Base-by-base conservation (phyloP, 2,329 filamentous ascomycete species). In the Fusarium armeniacum region DNA sequence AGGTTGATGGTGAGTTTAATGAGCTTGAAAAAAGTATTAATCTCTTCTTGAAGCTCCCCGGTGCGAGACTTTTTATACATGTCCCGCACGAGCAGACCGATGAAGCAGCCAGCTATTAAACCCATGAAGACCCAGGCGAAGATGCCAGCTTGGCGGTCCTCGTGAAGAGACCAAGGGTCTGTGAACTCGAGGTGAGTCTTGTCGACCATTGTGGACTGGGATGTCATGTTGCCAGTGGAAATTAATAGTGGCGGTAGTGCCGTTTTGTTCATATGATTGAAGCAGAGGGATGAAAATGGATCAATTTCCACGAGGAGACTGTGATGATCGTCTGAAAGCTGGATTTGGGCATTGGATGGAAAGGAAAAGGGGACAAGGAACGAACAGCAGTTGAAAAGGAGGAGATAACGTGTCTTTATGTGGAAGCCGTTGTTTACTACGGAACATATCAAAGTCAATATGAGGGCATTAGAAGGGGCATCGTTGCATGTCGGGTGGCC, bases 11-110 rank as follows among this genome's bases (percentile, higher is more conserved):
- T 8, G 2, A 49, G 22, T 10, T 36, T 5, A 26, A 51, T 6
- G 13, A 62, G 18, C 6, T 18, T 9, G 7, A 9, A 2, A 20
- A 69, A 41, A 12, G 28, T 55, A 3, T 7, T 28, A 1, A 44
- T 28, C 10, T 24, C 11, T 63, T 69, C 61, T 20, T 47, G 30
- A 9, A 73, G 64, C 8, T 73, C 66, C 12, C 71, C 58, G 2
- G 63, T 55, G 9, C 33, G 58, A 28, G 40, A 26, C 46, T 69
- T 73, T 41, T 35, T 24, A 11, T 44, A 3, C 35, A 73, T 58
- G 50, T 73, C 71, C 36, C 45, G 40, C 22, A 58, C 2, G 16
- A 71, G 12, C 4, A 73, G 24, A 11, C 47, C 53, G 13, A 63
- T 1, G 24, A 73, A 68, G n/a, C 32, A 33, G 24, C 28, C 7